Evolutionary conservation across 2,329 filamentous ascomycete genomes (phyloP), one percentile per base, ranked within the genome.

Genomic region (Fusarium lyarnte): DNA sequence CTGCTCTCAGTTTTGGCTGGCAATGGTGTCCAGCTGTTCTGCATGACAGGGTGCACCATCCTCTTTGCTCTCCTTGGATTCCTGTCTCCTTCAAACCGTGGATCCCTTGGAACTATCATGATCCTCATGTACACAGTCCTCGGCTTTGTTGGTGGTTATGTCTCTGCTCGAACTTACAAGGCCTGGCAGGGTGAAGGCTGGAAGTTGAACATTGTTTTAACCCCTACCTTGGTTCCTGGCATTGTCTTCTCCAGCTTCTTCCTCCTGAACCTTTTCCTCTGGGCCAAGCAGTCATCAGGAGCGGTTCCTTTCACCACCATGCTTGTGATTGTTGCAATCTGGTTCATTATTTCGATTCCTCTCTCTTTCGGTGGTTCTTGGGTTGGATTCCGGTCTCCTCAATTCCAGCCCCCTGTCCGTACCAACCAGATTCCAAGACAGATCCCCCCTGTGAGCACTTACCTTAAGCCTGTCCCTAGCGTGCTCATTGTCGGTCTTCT

Each of bases 351-450:
- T 80, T 97, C 94, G 41, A 92, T 98, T 5, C 96, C 96, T 11
- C 88, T 98, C 46, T 97, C 94, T 33, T 89, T 97, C 68, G 91
- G 90, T 12, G 96, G 96, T 58, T 97, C 94, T 47, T 99, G 95
- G 94, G 81, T 98, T 46, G 96, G 94, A 36, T 98, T 98, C 87
- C 94, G 92, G 71, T 89, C 92, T 73, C 80, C 85, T 45, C 86
- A 88, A 17, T 86, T 97, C 58, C 90, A 94, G 78, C 84, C 94
- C 4, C 95, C 96, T 0, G 95, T 97, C 29, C 93, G 94, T 77
- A 97, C 94, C 58, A 99, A 99, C 87, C 96, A 99, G 84, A 99
- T 99, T 73, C 96, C 96, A 2, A 93, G 96, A 67, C 96, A 99
- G 84, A 97, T 99, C 55, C 96, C 96, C 16, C 94, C 93, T 0